A percentile compares a stretch with the other conserved stretches of the same genome.
phyloP scores from a whole-genome alignment of 768 basidiomycete genomes.

The Phaffia australis region DNA sequence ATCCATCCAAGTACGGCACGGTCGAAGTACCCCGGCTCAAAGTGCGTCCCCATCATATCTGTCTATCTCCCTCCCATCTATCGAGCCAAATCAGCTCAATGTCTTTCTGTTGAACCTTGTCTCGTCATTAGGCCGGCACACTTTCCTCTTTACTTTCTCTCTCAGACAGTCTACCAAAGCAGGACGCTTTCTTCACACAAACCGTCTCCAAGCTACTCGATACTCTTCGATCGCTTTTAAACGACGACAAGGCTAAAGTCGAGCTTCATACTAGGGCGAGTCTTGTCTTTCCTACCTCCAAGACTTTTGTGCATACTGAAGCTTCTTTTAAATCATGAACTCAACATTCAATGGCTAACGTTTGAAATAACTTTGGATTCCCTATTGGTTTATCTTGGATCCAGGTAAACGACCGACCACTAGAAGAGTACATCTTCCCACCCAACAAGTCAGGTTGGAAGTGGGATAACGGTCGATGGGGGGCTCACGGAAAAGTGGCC shows the following conservation, averaged over 20 bases:
- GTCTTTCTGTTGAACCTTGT: not conserved
- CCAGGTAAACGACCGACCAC: constrained; percentile 67
- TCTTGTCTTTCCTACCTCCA: not conserved
- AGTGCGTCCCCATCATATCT: constrained; percentile 43
- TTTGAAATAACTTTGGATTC: constrained; percentile 28
- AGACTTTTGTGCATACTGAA: constrained; percentile 1
- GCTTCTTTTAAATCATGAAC: not conserved
- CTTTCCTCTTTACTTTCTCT: constrained; percentile 76
- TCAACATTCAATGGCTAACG: constrained; percentile 17
- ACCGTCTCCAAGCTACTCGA: constrained; percentile 88
- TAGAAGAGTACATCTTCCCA: constrained; percentile 65
- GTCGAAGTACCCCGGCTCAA: constrained; percentile 79
- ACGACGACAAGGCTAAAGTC: constrained; percentile 53
- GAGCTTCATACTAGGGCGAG: constrained; percentile 32
- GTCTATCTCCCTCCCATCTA: not conserved
- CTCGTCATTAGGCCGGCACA: constrained; percentile 64
- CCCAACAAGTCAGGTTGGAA: constrained; percentile 51
- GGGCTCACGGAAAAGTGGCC: constrained; percentile 62
- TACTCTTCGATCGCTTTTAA: constrained; percentile 76
- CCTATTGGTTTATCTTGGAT: constrained; percentile 12
- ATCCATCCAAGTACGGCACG: constrained; percentile 40
- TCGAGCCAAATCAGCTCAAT: not conserved
- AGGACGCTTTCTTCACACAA: constrained; percentile 73
- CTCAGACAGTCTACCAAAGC: constrained; percentile 86
- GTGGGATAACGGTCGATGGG: constrained; percentile 91